Evolutionary conservation across 257 asterid species (phyloP).

Genomic region (Ajuga chamaepitys): DNA sequence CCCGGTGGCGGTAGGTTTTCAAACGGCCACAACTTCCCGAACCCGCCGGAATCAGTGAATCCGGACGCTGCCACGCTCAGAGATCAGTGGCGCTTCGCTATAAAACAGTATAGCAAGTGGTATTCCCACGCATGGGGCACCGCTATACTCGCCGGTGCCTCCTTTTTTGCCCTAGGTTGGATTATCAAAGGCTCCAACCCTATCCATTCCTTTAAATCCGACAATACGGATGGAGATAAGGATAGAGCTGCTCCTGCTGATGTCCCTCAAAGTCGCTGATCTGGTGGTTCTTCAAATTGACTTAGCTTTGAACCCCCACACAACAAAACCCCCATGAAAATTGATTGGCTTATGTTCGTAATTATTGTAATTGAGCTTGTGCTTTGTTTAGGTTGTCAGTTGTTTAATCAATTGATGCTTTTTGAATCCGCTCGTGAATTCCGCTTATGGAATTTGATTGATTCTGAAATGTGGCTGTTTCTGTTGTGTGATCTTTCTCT

Average conservation of each 20-base stretch:
- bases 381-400: background rate
- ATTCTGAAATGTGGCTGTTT: background rate
- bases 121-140: constrained; percentile 97
- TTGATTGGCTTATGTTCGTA: background rate
- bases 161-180: constrained; percentile 95
- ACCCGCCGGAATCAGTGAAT: constrained; percentile 59
- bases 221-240: background rate
- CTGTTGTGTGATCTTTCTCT: background rate
- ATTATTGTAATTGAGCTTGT: background rate
- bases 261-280: constrained; percentile 21
- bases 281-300: constrained; percentile 12
- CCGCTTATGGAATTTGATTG: background rate
- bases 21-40: constrained; percentile 27
- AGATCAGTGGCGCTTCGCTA: constrained; percentile 85
- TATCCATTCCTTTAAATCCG: constrained; percentile 45
- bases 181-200: constrained; percentile 80
- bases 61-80: constrained; percentile 81
- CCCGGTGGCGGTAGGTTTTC: constrained; percentile 20
- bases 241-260: constrained; percentile 3
- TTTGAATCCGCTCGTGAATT: background rate
- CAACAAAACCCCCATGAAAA: too few relatives aligned
- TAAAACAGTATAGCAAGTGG: constrained; percentile 80
- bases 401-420: background rate
- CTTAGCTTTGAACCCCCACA: background rate
- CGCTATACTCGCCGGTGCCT: constrained; percentile 80